Conservation (phyloP, 352 stramenopile species). For the Pythium scleroteichum region DNA sequence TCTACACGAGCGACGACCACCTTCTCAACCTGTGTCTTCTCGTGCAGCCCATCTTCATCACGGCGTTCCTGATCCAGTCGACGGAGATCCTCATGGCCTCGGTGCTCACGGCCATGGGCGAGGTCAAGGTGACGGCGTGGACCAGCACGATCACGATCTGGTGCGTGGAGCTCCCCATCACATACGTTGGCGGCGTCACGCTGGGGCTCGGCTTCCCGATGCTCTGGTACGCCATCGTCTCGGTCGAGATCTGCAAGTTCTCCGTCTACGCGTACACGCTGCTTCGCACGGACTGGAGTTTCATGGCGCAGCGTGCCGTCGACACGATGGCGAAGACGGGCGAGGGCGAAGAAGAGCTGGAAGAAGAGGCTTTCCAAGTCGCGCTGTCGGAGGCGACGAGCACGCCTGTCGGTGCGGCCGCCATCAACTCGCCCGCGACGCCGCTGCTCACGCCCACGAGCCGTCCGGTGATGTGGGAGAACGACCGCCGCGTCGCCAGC, state of each 20-base stretch:
- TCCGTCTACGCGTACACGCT: constrained; percentile 38
- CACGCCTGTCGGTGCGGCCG: constrained; percentile 43
- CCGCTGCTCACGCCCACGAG: constrained; percentile 56
- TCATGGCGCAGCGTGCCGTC: constrained; percentile 41
- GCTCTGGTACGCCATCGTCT: constrained; percentile 49
- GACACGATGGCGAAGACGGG: constrained; percentile 44
- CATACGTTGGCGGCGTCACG: constrained; percentile 44
- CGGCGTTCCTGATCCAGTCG: constrained; percentile 47
- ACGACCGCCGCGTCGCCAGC: constrained; percentile 30
- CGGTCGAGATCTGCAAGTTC: constrained; percentile 51
- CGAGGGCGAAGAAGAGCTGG: constrained; percentile 34
- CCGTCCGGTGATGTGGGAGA: constrained; percentile 56
- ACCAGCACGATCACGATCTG: constrained; percentile 46
- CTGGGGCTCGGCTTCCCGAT: constrained; percentile 45
- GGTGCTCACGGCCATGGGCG: constrained; percentile 53
- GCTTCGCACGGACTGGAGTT: constrained; percentile 43
- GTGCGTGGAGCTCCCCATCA: constrained; percentile 51
- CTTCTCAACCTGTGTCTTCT: constrained; percentile 46
- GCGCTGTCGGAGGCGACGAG: constrained; percentile 50
- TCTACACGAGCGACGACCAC: constrained; percentile 56
- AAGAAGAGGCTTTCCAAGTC: constrained; percentile 33
- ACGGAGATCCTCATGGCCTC: constrained; percentile 50
- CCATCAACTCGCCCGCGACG: constrained; percentile 55
- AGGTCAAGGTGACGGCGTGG: constrained; percentile 50
- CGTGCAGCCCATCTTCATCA: constrained; percentile 55